Conservation (phyloP, 495 filamentous ascomycete genomes). For the Bathelium albidoporum region DNA sequence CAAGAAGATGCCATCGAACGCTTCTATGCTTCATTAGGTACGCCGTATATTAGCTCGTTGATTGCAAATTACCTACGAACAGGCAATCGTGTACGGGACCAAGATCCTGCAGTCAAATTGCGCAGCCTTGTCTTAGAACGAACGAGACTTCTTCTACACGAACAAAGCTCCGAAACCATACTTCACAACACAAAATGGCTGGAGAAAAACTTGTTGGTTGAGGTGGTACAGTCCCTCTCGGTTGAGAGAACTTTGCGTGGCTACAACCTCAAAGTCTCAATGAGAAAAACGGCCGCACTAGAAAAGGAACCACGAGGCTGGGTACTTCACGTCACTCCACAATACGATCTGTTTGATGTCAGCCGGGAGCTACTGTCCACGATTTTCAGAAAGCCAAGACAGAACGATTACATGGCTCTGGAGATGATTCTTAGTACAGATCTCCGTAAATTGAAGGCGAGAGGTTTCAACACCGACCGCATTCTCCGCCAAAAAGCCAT, state of each 20-base stretch:
- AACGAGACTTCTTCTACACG: constrained; percentile 75
- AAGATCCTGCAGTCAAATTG: constrained; percentile 46
- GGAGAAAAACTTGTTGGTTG: constrained; percentile 72
- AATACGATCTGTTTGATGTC: constrained; percentile 78
- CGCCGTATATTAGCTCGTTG: constrained; percentile 44
- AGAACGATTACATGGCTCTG: constrained; percentile 73
- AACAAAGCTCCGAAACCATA: constrained; percentile 54
- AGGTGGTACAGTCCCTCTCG: constrained; percentile 61
- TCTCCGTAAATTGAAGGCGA: constrained; percentile 61
- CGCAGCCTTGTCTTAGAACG: constrained; percentile 76
- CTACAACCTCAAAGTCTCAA: constrained; percentile 51
- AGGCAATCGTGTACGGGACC: constrained; percentile 43
- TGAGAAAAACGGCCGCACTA: constrained; percentile 59
- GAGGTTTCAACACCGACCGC: constrained; percentile 90
- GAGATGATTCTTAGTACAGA: constrained; percentile 80
- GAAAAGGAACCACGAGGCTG: constrained; percentile 39
- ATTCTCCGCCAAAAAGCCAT: constrained; percentile 76
- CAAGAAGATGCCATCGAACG: constrained; percentile 77
- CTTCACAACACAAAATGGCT: constrained; percentile 82
- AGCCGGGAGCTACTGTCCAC: constrained; percentile 70
- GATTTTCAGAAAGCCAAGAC: constrained; percentile 70
- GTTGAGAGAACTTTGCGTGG: constrained; percentile 63
- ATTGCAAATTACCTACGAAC: constrained; percentile 52
- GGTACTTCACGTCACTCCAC: constrained; percentile 50
- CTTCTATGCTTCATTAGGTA: constrained; percentile 64